These are phyloP conservation scores for Amaranthus palmeri DNA, from an alignment of 148 eudicot genomes.

Conservation along the genomic window DNA sequence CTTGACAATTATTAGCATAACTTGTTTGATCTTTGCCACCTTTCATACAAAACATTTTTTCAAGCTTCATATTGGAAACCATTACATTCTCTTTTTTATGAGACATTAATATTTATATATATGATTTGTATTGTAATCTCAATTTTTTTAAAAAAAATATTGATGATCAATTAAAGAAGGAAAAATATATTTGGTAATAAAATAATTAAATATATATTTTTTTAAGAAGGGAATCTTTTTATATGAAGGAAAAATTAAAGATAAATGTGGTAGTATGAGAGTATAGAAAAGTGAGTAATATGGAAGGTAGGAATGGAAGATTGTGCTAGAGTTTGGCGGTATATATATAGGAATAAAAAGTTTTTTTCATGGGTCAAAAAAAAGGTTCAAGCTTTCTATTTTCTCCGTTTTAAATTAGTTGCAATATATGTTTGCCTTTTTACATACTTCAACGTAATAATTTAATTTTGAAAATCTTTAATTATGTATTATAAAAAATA, in stretches of 20 bases:
- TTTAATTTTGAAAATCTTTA: too few relatives aligned
- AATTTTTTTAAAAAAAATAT: neutral
- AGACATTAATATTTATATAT: constrained; percentile 30
- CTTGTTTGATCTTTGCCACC: constrained; percentile 93
- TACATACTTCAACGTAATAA: too few relatives aligned
- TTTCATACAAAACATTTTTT: constrained; percentile 91
- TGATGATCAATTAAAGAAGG: neutral
- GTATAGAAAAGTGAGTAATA: constrained; percentile 4
- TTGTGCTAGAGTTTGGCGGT: neutral
- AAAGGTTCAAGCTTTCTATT: neutral
- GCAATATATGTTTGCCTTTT: too few relatives aligned
- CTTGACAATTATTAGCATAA: constrained; percentile 93
- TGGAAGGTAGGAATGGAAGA: neutral
- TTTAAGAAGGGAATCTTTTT: too few relatives aligned
- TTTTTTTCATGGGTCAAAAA: neutral
- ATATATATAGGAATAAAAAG: constrained; percentile 12
- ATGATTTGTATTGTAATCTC: neutral
- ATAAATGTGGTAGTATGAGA: neutral
- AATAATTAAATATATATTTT: neutral
- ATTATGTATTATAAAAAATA: too few relatives aligned
- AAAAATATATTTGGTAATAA: neutral
- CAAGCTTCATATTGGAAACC: constrained; percentile 66
- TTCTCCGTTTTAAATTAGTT: too few relatives aligned
- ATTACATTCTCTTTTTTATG: constrained; percentile 53
- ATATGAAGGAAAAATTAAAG: neutral